phyloP scores from a whole-genome alignment of 192 early-diverging fungal species.

The Chytriomyces sp. region DNA sequence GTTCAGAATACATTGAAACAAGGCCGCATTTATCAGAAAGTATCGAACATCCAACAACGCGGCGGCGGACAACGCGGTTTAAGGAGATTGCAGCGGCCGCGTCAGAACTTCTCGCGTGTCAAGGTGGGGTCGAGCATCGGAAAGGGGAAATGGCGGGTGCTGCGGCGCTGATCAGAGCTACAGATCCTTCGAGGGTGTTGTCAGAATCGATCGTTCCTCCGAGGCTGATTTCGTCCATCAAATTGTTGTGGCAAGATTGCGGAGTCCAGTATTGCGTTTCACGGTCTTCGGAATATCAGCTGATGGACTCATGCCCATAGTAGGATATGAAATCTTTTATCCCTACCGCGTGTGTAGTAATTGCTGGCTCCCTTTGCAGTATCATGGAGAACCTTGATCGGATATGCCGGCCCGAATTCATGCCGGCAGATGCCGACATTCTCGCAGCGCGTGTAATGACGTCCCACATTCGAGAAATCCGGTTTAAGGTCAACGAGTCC shows the following conservation, averaged over 20 bases:
- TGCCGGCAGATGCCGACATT: conserved; percentile 8
- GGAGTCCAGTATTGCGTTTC: conserved; percentile 80
- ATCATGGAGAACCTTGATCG: conserved; percentile 1
- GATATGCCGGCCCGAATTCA: neutral
- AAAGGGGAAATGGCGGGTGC: too few species aligned
- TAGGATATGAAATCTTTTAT: neutral
- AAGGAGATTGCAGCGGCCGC: too few species aligned
- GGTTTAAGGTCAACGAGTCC: neutral
- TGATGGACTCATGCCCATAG: conserved; percentile 78
- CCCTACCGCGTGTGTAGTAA: neutral
- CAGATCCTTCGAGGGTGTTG: too few species aligned
- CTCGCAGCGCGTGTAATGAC: conserved; percentile 8
- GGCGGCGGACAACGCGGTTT: too few species aligned
- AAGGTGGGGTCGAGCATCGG: too few species aligned
- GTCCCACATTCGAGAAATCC: neutral
- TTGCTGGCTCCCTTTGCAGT: neutral
- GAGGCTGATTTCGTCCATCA: too few species aligned
- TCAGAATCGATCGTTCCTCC: too few species aligned
- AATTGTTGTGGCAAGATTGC: conserved; percentile 74
- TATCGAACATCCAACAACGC: too few species aligned
- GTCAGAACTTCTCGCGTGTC: too few species aligned
- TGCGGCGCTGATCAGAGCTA: too few species aligned
- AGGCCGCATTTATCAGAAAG: too few species aligned
- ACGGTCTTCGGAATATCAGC: conserved; percentile 87
- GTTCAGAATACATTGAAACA: too few species aligned